Conservation (phyloP, 345 rosid species). For the Hibiscus trionum region DNA sequence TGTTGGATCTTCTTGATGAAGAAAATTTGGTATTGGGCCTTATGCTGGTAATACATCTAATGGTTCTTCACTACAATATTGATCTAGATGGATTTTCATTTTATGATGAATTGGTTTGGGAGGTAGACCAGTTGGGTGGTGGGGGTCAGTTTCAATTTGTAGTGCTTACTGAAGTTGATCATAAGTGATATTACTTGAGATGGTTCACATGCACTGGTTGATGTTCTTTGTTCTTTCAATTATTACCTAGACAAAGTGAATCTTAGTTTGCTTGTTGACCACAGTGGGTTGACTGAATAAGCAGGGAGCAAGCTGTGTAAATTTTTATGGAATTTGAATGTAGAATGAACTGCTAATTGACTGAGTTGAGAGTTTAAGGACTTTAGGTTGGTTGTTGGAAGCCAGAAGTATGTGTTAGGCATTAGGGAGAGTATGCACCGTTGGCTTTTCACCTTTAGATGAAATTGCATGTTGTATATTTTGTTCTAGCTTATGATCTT, state of each 20-base stretch:
- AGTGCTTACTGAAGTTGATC: neutral
- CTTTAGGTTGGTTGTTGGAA: conserved; percentile 3
- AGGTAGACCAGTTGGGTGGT: neutral
- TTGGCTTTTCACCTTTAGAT: neutral
- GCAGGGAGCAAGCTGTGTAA: no score
- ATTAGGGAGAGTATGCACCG: neutral
- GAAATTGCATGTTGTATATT: neutral
- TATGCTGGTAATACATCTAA: neutral
- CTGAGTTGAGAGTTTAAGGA: neutral
- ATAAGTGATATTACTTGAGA: neutral
- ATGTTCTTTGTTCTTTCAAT: neutral
- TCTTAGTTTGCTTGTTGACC: neutral
- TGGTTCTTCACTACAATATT: neutral
- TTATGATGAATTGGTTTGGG: neutral
- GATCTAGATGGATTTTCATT: conserved; percentile 5
- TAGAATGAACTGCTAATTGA: neutral
- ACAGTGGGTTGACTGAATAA: neutral
- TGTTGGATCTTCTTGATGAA: neutral
- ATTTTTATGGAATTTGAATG: neutral
- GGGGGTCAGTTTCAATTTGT: neutral
- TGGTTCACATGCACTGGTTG: neutral
- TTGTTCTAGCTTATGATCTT: neutral
- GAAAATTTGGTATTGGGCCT: neutral
- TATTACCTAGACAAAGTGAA: neutral
- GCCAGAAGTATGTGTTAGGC: neutral